Evolutionary conservation across 2,329 filamentous ascomycete genomes (phyloP).

Genomic region (Septoria petroselini): DNA sequence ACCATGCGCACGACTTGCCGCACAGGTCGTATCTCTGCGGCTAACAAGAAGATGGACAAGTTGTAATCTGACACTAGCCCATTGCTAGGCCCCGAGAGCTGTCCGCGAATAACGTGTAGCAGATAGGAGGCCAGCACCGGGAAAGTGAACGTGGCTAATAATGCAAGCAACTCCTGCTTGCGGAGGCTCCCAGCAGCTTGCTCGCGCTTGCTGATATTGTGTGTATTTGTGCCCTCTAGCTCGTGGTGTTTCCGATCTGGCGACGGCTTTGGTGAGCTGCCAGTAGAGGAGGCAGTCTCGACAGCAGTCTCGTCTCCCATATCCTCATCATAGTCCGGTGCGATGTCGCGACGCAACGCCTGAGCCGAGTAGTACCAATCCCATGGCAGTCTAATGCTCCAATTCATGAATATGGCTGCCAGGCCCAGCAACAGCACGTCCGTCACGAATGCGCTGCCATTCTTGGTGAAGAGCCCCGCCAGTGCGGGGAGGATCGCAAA

Average conservation of each 20-base stretch:
- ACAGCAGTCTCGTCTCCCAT: slow-evolving; percentile 26
- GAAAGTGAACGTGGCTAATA: slow-evolving; percentile 74
- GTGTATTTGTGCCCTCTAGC: slow-evolving; percentile 9
- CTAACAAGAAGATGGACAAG: slow-evolving; percentile 82
- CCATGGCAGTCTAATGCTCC: slow-evolving; percentile 89
- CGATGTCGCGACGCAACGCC: slow-evolving; percentile 29
- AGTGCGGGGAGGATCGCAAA: slow-evolving; percentile 82
- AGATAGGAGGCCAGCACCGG: slow-evolving; percentile 79
- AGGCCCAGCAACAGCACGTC: slow-evolving; percentile 78
- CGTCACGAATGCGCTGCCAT: slow-evolving; percentile 78
- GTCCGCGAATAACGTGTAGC: slow-evolving; percentile 74
- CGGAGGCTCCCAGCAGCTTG: slow-evolving; percentile 63
- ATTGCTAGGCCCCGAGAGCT: slow-evolving; percentile 79
- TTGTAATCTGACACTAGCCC: slow-evolving; percentile 91
- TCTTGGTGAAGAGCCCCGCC: slow-evolving; percentile 78
- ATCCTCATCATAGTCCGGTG: slow-evolving; percentile 12
- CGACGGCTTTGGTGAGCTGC: slow-evolving; percentile 22
- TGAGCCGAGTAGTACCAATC: slow-evolving; percentile 55
- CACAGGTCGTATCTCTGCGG: slow-evolving; percentile 78
- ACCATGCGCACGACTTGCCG: slow-evolving; percentile 79
- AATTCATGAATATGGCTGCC: slow-evolving; percentile 83
- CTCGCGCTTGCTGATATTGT: slow-evolving; percentile 24
- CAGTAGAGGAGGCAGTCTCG: slow-evolving; percentile 27
- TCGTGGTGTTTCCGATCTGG: slow-evolving; percentile 12
- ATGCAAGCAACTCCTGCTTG: slow-evolving; percentile 69